These are phyloP conservation scores for Dorcoceras hygrometricum DNA, from an alignment of 257 asterid genomes.

Conservation along the genomic window DNA sequence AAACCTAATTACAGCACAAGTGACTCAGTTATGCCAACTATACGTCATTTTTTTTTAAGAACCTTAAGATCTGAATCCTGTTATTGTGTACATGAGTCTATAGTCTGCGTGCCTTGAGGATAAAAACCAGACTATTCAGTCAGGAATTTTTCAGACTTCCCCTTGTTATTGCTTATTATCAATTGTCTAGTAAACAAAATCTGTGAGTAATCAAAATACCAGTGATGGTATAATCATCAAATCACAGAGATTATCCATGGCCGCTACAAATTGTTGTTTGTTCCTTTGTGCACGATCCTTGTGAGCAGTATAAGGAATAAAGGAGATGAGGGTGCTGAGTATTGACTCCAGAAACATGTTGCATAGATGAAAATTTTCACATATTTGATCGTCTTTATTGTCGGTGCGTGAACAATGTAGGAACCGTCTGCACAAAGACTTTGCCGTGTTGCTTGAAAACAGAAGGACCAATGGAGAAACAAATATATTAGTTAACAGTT, in stretches of 20 bases:
- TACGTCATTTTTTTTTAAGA: too few relatives aligned
- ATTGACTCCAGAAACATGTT: not conserved
- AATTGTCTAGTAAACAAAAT: not conserved
- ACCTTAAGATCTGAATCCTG: not conserved
- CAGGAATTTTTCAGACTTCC: too few relatives aligned
- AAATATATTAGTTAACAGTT: not conserved
- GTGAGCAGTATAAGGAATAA: too few relatives aligned
- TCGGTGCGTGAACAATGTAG: not conserved
- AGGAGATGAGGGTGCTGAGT: too few relatives aligned
- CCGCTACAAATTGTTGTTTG: not conserved
- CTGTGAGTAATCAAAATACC: too few relatives aligned
- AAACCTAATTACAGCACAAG: too few relatives aligned
- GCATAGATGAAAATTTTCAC: not conserved
- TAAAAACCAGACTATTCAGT: too few relatives aligned
- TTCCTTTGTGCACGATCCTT: too few relatives aligned
- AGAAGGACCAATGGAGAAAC: not conserved
- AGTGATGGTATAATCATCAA: too few relatives aligned
- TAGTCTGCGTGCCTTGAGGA: too few relatives aligned
- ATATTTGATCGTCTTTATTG: not conserved
- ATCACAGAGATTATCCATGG: not conserved
- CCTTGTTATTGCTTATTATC: not conserved
- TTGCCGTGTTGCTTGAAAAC: not conserved
- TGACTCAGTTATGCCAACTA: too few relatives aligned
- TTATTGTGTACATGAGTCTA: too few relatives aligned
- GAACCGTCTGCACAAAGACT: not conserved